Evolutionary conservation across 2,329 filamentous ascomycete species (phyloP).

Genomic region (Ophiostoma novo-ulmi): DNA sequence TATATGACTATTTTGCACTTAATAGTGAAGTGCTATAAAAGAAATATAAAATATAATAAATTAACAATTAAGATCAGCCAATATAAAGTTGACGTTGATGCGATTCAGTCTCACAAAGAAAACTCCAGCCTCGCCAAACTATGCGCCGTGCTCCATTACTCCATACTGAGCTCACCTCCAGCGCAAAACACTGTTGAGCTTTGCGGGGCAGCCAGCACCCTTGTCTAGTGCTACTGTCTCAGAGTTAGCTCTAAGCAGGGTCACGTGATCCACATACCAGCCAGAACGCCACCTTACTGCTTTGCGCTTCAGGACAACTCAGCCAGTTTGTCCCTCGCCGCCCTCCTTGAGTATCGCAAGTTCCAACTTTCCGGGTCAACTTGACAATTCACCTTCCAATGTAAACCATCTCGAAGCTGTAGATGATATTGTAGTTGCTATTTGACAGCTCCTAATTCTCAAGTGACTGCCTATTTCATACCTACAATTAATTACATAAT

Average conservation of each 20-base stretch:
- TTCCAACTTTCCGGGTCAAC: background rate
- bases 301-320: conserved; percentile 18
- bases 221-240: background rate
- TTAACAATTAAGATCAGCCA: background rate
- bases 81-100: background rate
- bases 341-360: background rate
- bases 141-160: background rate
- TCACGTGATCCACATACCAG: background rate
- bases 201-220: conserved; percentile 2
- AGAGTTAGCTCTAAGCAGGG: background rate
- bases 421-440: background rate
- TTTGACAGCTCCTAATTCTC: background rate
- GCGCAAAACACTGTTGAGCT: background rate
- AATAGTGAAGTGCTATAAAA: background rate
- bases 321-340: conserved; percentile 12
- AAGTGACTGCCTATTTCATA: background rate
- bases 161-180: background rate
- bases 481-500: background rate
- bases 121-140: conserved; percentile 5
- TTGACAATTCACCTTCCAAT: background rate
- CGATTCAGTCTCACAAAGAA: background rate
- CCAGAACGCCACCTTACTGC: conserved; percentile 5
- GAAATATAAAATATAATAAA: background rate
- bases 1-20: background rate
- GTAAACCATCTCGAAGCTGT: background rate